phyloP scores from a whole-genome alignment of 164 flowering plant species.

The grape (Vitis vinifera) region ASM3070453v1 NC_081805.1:5333001-5333500 shows the following conservation, averaged over 20 bases:
- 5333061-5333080: conserved; percentile 24
- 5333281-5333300: conserved; percentile 31
- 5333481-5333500: conserved; percentile 87
- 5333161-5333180: conserved; percentile 31
- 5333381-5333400: neutral
- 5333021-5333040: conserved; percentile 55
- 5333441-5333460: conserved; percentile 72
- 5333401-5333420: conserved; percentile 8
- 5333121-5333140: conserved; percentile 17
- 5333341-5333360: conserved; percentile 5
- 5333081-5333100: conserved; percentile 12
- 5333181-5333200: conserved; percentile 44
- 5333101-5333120: conserved; percentile 7
- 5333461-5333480: conserved; percentile 71
- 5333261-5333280: conserved; percentile 29
- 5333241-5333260: conserved; percentile 8
- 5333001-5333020: conserved; percentile 1
- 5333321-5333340: conserved; percentile 14
- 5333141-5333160: conserved; percentile 55
- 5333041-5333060: conserved; percentile 65
- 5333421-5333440: conserved; percentile 37
- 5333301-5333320: conserved; percentile 9
- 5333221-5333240: conserved; percentile 18
- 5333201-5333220: conserved; percentile 72
- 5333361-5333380: conserved; percentile 14